Evolutionary conservation across 1,284 basidiomycete genomes (phyloP).

Genomic region (Cryptococcus sp.): DNA sequence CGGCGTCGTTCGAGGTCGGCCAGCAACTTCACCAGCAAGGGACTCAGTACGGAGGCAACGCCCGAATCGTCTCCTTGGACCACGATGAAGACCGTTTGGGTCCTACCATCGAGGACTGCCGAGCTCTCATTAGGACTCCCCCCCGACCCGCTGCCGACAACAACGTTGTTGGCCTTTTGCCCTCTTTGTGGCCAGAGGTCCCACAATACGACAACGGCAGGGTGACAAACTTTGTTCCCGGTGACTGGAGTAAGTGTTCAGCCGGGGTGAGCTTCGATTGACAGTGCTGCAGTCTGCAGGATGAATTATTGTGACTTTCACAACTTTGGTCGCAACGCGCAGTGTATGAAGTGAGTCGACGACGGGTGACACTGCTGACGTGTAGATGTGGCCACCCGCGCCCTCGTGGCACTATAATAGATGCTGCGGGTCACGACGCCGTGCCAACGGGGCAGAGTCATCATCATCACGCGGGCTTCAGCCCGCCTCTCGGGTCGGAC

Average conservation of each 20-base stretch:
- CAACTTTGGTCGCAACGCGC: slow-evolving; percentile 17
- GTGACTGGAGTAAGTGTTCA: slow-evolving; percentile 19
- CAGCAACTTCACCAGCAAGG: too few relatives aligned
- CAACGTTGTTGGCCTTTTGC: too few relatives aligned
- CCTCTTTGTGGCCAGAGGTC: too few relatives aligned
- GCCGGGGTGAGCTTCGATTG: background rate
- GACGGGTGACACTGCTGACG: background rate
- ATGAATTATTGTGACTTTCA: slow-evolving; percentile 15
- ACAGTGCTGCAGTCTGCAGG: slow-evolving; percentile 4
- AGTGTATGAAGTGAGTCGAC: slow-evolving; percentile 16
- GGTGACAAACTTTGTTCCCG: slow-evolving; percentile 6
- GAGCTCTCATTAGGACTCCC: too few relatives aligned
- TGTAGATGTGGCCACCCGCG: slow-evolving; percentile 17
- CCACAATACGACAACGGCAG: too few relatives aligned
- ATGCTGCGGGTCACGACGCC: background rate
- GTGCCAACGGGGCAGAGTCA: background rate
- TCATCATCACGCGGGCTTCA: background rate
- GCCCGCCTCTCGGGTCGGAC: slow-evolving; percentile 15
- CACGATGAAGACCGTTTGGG: too few relatives aligned
- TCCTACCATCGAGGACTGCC: too few relatives aligned
- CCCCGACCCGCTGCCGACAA: too few relatives aligned
- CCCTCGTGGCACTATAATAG: slow-evolving; percentile 5
- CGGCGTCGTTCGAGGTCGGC: too few relatives aligned
- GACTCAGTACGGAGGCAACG: too few relatives aligned
- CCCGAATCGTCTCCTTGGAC: too few relatives aligned